Conservation (phyloP, 2,329 filamentous ascomycete genomes). For the Huntiella bhutanensis region DNA sequence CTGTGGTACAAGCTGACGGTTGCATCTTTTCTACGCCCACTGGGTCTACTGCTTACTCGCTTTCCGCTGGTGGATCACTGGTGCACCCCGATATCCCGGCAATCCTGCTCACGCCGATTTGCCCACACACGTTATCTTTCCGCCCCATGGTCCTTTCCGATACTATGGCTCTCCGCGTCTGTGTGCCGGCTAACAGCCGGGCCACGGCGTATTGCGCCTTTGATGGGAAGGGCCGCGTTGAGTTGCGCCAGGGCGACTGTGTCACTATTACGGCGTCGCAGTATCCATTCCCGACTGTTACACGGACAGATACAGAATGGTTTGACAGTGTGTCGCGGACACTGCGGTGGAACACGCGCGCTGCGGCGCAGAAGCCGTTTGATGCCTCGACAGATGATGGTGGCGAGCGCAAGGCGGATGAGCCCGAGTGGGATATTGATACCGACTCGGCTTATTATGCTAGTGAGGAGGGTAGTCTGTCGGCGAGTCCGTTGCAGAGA, state of each 20-base stretch:
- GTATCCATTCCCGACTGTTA: constrained; percentile 93
- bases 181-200: constrained; percentile 65
- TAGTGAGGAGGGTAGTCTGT: constrained; percentile 52
- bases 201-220: constrained; percentile 94
- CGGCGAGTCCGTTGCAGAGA: constrained; percentile 47
- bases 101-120: constrained; percentile 91
- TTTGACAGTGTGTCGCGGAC: constrained; percentile 89
- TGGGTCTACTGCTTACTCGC: constrained; percentile 83
- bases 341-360: constrained; percentile 84
- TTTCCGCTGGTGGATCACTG: constrained; percentile 85
- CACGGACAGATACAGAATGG: constrained; percentile 80
- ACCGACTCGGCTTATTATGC: constrained; percentile 57
- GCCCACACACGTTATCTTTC: constrained; percentile 91
- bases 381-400: constrained; percentile 31
- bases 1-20: constrained; percentile 88
- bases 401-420: constrained; percentile 24
- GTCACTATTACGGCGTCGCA: constrained; percentile 92
- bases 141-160: constrained; percentile 95
- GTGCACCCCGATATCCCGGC: constrained; percentile 94
- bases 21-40: constrained; percentile 97
- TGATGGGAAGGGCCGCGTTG: constrained; percentile 88
- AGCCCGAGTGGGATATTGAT: constrained; percentile 79
- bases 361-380: constrained; percentile 83
- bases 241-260: constrained; percentile 81
- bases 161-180: constrained; percentile 77